Base-by-base conservation (phyloP, 306 rosid genomes). In the Vigna nakashimae region DNA sequence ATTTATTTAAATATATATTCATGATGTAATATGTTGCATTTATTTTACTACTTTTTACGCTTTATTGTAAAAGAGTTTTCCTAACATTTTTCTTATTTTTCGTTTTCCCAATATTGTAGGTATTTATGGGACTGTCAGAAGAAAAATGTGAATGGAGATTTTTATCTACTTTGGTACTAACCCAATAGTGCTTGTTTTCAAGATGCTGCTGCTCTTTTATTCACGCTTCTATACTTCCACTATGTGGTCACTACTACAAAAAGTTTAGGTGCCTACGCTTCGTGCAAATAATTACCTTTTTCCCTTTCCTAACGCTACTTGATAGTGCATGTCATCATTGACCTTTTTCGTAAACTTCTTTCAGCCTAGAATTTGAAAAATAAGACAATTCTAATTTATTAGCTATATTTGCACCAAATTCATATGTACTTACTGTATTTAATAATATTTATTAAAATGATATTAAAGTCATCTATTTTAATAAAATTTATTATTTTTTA, bases 171-270 rank as follows among this genome's bases (percentile, higher is more conserved):
- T 67, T 73, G 77, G 56, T 46, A 74, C 30, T 53, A 17, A 79
- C 49, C 80, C 87, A 60, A 71, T 50, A 50, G 72, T 71, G 77
- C 30, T 83, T 46, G n/a, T 67, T 65, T 74, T 9, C 11, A 36
- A 16, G 18, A 24, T 67, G 46, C 17, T 36, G 6, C 53, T 65
- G 84, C 46, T 65, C 84, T 82, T 78, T 69, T 68, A 53, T 56
- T 81, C 80, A 82, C 79, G 77, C 84, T 73, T 81, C 38, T 75
- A 40, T 65, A 17, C 7, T 34, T 79, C 73, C 83, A 76, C 55
- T 81, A 74, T 75, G 77, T 58, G 77, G 56, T 71, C 82, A 80
- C 87, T 80, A 50, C 49, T 76, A 38, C 50, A n/a, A 65, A 73
- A 72, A 78, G 72, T 60, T 67, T 30, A 30, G 34, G 34, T 30